Evolutionary conservation across 75 land plant genomes (phyloP).

Genomic region (Pinus taeda): DNA sequence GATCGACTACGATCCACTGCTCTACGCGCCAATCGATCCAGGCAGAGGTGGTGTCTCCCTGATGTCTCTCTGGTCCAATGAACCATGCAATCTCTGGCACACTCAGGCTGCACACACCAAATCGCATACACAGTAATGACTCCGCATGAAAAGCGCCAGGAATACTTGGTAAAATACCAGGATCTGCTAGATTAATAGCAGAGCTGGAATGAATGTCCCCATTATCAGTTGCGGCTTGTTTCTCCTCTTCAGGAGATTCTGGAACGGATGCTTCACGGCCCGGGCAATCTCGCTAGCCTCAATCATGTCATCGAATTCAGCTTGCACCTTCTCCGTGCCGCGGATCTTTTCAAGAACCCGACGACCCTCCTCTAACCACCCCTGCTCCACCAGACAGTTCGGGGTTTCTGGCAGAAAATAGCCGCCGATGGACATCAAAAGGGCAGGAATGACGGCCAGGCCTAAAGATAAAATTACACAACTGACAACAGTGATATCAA

Average conservation of each 20-base stretch:
- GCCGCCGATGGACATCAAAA: conserved; percentile 62
- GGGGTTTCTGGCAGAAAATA: conserved; percentile 72
- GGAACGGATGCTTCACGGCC: conserved; percentile 59
- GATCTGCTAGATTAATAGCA: too few species aligned
- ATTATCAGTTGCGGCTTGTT: conserved; percentile 72
- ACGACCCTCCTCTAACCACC: conserved; percentile 48
- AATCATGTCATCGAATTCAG: conserved; percentile 61
- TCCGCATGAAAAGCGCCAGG: too few species aligned
- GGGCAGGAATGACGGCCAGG: conserved; percentile 60
- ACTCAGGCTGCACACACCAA: too few species aligned
- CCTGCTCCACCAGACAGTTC: conserved; percentile 78
- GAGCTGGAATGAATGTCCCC: conserved; percentile 65
- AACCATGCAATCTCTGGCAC: too few species aligned
- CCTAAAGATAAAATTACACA: conserved; percentile 72
- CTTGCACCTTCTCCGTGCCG: conserved; percentile 59
- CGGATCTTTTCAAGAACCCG: conserved; percentile 50
- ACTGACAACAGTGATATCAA: too few species aligned
- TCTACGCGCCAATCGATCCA: too few species aligned
- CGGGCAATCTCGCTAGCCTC: conserved; percentile 65
- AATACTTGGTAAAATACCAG: too few species aligned
- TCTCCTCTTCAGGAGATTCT: conserved; percentile 45
- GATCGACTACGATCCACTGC: too few species aligned
- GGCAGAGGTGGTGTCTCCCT: too few species aligned
- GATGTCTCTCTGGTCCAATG: too few species aligned
- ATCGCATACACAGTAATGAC: too few species aligned